Base-by-base conservation (phyloP, 2,329 filamentous ascomycete genomes). In the Arthrobotrys musiformis region DNA sequence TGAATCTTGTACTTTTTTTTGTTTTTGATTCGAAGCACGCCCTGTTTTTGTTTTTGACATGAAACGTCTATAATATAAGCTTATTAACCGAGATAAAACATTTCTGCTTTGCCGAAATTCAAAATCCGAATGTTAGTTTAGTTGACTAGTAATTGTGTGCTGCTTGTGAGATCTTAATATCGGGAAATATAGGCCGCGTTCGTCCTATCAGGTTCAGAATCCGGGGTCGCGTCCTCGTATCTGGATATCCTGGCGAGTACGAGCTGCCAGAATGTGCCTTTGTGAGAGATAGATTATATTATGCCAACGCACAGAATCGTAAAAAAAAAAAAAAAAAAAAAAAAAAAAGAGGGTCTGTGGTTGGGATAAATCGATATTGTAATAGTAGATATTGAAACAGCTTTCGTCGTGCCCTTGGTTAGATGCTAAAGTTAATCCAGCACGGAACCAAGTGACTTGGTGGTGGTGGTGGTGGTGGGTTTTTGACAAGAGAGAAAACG, bases 81-180 rank as follows among this genome's bases (percentile, higher is more conserved):
- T 70, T 70, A 77, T 77, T 70, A 77, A 70, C 73, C 73, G 73
- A 77, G 66, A 76, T 76, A 69, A 76, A 76, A 69, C 56, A 69
- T 17, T 37, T 52, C 42, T 50, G 15, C 40, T 48, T 48, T 64
- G 40, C 44, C 61, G 61, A 64, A 64, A 48, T 64, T 52, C 61
- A 44, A 58, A 60, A 60, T 60, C 64, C 52, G 52, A 50, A 13
- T 46, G n/a, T n/a, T n/a, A n/a, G n/a, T n/a, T n/a, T n/a, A n/a
- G n/a, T n/a, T n/a, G n/a, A n/a, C n/a, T n/a, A n/a, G n/a, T n/a
- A n/a, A n/a, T 42, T 42, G 5, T 11, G 30, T 35, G 30, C 30
- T 24, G 44, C 13, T 42, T 58, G 54, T 40, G 54, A 40, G 54
- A 58, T 58, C 54, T 40, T 58, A 58, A 58, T 58, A 24, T 40